Conservation (phyloP, 2,329 filamentous ascomycete genomes). For the Ramularia endophylla region DNA sequence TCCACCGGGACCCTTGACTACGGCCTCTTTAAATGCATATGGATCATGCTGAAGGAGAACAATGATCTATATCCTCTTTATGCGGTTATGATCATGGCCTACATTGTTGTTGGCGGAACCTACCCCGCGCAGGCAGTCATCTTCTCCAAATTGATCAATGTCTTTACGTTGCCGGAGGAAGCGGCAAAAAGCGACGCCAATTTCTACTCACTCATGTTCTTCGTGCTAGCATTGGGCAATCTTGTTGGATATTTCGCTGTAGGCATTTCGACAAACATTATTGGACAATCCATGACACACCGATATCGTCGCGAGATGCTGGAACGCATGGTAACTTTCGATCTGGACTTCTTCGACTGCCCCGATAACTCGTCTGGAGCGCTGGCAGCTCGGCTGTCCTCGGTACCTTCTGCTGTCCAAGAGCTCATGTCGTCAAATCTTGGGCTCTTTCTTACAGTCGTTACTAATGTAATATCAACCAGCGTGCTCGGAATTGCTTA, state of each 20-base stretch:
- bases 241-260: constrained; percentile 41
- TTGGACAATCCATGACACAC: constrained; percentile 39
- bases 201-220: constrained; percentile 53
- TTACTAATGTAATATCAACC: constrained; percentile 29
- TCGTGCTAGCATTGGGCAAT: constrained; percentile 47
- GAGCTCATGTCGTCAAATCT: constrained; percentile 46
- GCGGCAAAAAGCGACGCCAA: constrained; percentile 39
- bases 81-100: constrained; percentile 31
- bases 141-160: constrained; percentile 44
- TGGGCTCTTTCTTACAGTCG: constrained; percentile 29
- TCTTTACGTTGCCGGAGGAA: constrained; percentile 38
- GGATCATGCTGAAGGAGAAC: constrained; percentile 34
- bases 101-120: constrained; percentile 34
- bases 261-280: constrained; percentile 37
- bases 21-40: constrained; percentile 32
- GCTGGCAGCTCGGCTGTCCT: constrained; percentile 42
- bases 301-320: constrained; percentile 33
- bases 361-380: constrained; percentile 46
- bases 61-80: constrained; percentile 35
- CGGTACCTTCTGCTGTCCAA: constrained; percentile 46
- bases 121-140: constrained; percentile 46
- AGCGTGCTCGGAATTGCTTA: constrained; percentile 29
- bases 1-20: constrained; percentile 25
- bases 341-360: constrained; percentile 34
- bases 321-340: constrained; percentile 25